Conservation (phyloP, 2,329 filamentous ascomycete species). For the Colletotrichum cereale region DNA sequence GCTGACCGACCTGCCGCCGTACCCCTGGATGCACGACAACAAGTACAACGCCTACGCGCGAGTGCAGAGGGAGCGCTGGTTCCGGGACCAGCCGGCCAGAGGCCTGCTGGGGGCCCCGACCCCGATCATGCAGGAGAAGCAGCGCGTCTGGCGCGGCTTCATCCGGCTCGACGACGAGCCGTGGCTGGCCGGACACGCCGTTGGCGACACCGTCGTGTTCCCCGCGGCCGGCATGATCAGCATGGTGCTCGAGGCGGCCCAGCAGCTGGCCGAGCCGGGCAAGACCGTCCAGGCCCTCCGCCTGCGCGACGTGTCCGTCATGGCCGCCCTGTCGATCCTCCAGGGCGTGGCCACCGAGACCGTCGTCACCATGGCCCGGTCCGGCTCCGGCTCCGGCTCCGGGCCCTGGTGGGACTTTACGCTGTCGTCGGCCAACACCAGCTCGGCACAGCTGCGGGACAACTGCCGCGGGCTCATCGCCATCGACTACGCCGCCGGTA, state of each 20-base stretch:
- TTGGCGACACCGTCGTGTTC: slow-evolving; percentile 57
- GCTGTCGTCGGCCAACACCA: slow-evolving; percentile 24
- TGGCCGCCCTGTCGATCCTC: neutral
- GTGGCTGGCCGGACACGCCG: slow-evolving; percentile 56
- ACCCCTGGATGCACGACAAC: slow-evolving; percentile 30
- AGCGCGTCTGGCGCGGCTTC: slow-evolving; percentile 18
- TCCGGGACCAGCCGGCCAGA: neutral
- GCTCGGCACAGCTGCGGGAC: slow-evolving; percentile 1
- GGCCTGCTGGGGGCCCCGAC: slow-evolving; percentile 17
- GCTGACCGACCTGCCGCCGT: slow-evolving; percentile 28
- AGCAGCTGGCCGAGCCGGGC: slow-evolving; percentile 27
- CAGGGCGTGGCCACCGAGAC: slow-evolving; percentile 18
- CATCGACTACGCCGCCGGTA: slow-evolving; percentile 17
- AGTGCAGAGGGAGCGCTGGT: neutral
- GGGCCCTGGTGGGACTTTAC: slow-evolving; percentile 28
- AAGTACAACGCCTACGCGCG: neutral
- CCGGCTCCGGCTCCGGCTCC: neutral
- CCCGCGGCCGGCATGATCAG: slow-evolving; percentile 54
- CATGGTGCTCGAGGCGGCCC: slow-evolving; percentile 36
- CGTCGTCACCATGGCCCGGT: neutral
- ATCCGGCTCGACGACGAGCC: slow-evolving; percentile 43
- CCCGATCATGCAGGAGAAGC: slow-evolving; percentile 54
- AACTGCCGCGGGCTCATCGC: slow-evolving; percentile 24
- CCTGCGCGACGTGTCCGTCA: neutral
- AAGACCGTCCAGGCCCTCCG: neutral